phyloP scores from a whole-genome alignment of 345 rosid genomes.

The Salix suchowensis region DNA sequence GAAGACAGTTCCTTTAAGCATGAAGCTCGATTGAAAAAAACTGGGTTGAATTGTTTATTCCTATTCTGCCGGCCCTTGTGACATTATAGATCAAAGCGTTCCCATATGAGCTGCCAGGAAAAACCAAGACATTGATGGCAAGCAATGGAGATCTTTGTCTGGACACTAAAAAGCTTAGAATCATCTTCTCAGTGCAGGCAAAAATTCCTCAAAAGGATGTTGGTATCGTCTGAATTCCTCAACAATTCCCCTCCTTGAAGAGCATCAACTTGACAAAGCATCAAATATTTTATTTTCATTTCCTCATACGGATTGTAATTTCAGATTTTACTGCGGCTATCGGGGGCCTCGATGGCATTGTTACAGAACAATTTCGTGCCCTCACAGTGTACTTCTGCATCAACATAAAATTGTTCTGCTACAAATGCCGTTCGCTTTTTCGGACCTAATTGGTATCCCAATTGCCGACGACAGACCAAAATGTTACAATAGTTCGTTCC shows the following conservation, averaged over 20 bases:
- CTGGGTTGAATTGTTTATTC: background rate
- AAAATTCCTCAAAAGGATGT: background rate
- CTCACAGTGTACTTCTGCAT: background rate
- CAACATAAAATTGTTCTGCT: background rate
- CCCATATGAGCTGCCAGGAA: background rate
- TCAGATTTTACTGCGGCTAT: background rate
- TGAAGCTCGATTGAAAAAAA: background rate
- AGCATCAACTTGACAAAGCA: background rate
- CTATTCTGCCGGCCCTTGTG: background rate
- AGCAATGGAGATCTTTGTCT: background rate
- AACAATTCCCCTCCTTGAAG: background rate
- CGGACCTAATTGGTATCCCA: no score
- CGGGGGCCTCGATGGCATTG: background rate
- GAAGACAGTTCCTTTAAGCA: background rate
- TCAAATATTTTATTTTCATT: background rate
- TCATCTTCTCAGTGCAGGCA: background rate
- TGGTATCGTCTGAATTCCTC: background rate
- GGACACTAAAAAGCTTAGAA: background rate
- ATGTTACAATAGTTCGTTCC: background rate
- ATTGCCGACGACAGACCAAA: no score
- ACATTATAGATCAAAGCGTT: background rate
- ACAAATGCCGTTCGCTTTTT: background rate
- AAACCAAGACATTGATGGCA: background rate
- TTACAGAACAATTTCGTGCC: background rate
- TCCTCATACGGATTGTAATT: background rate